Base-by-base conservation (phyloP, 805 yeast genomes). In the Dipodascopsis tothii region DNA sequence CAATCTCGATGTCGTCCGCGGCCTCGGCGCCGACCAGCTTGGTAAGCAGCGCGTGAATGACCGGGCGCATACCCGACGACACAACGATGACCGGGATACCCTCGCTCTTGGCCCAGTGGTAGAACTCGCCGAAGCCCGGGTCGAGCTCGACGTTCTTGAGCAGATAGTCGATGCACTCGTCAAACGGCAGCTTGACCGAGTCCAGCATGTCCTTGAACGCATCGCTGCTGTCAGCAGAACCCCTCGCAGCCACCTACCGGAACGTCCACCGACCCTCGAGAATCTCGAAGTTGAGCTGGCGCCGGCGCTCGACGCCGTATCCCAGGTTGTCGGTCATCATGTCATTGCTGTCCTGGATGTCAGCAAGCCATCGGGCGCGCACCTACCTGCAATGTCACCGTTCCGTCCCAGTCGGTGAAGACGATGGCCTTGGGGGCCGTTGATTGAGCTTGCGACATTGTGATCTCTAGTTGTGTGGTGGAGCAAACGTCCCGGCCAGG, bases 401-500 rank as follows among this genome's bases (percentile, higher is more conserved):
- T 92, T 22, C 99, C 99, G 62, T 92, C 99, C 78, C 94, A 92
- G 64, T 92, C 99, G 35, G 96, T 84, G 70, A 92, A 92, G 35
- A 92, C 82, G 58, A 92, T 86, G 37, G 94, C 90, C 51, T 75
- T 73, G 53, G 68, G n/a, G n/a, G n/a, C n/a, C n/a, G n/a, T n/a
- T n/a, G n/a, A n/a, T n/a, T n/a, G n/a, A n/a, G n/a, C 67, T n/a
- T n/a, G n/a, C n/a, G n/a, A n/a, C n/a, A n/a, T n/a, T n/a, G n/a
- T 45, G 57, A 45, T 27, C 63, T 60, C 25, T 33, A 33, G 5
- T n/a, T 33, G 11, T 19, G 18, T 37, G 41, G 19, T 6, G 9
- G 22, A 17, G 21, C 17, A 16, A 35, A n/a, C 39, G 17, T 3
- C 39, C 39, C 18, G 20, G 39, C 19, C 33, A 16, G 3, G 35